Evolutionary conservation across 768 basidiomycete species (phyloP), one percentile per base, ranked within the genome.

Genomic region (Zangia roseola): DNA sequence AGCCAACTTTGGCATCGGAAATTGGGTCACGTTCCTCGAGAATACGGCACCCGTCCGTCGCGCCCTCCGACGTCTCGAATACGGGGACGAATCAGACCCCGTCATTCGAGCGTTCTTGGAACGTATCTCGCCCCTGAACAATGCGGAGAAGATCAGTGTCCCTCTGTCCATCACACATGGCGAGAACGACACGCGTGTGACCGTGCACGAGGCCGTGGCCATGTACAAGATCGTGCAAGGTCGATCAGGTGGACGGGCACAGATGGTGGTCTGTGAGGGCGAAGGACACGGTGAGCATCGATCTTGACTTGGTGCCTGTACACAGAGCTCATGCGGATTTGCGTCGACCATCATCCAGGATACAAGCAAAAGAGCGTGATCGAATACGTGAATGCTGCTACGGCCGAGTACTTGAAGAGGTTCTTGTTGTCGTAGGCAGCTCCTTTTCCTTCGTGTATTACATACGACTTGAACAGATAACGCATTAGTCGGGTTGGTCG

Each of bases 311-410:
- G 30, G 13, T 23, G 4, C 31, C 26, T 6, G 31, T 16, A 12
- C 28, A 24, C 10, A 25, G 26, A 40, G 33, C 54, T 60, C 14
- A 57, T 16, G 40, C n/a, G 10, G 14, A 37, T 12, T 19, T n/a
- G 17, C 10, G 33, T 47, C 6, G 42, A 8, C n/a, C n/a, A n/a
- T n/a, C n/a, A n/a, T 49, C 10, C 45, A 71, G 73, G 73, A 7
- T 75, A 75, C 60, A 70, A 55, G 53, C 73, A 74, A 53, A 74
- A 71, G 64, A 71, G 67, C 28, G 70, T 74, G 20, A 71, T 75
- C 23, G 73, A 74, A 48, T 75, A 66, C 35, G 67, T 68, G 37
- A 71, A 74, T 26, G 74, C 69, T 3, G 66, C 71, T 13, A 71
- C 69, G 37, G 59, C 72, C 26, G 57, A 65, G 24, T 74, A 74